Evolutionary conservation across 2,329 filamentous ascomycete species (phyloP), one percentile per base, ranked within the genome.

Genomic region (Fusarium chaquense): DNA sequence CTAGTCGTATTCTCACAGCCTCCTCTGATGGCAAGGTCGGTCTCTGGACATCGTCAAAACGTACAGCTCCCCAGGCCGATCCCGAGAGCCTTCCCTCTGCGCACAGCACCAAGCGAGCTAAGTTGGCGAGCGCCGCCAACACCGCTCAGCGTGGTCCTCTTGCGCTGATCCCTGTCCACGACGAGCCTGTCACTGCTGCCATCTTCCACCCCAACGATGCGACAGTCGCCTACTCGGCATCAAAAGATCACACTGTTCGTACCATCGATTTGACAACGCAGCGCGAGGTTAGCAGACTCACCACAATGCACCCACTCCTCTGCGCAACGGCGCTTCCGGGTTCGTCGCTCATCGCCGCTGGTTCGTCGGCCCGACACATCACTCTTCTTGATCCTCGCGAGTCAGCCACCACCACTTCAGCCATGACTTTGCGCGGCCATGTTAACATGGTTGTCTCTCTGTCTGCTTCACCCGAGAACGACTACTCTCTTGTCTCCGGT

Each of bases 361-460:
- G 94, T 62, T 97, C 93, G 3, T 91, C 91, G 18, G 93, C 93
- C 24, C 87, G 94, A 58, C 93, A 97, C 81, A 92, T 99, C 77
- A 95, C 93, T 1, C 86, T 99, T n/a, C 88, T 98, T 71, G 96
- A 99, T 79, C 95, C 95, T 5, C 89, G 96, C 55, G 91, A 89
- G 32, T 91, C 90, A 5, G 91, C 93, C 5, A 87, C 89, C 2
- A 87, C 90, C 2, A 92, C 95, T 26, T 89, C 91, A 13, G 93
- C 93, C 41, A 93, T 98, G 89, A 97, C 93, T n/a, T 87, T 98
- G 22, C 88, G 93, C 35, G 95, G 95, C 1, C 95, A 98, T 82
- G 89, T 89, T 63, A 97, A 97, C 82, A 87, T 87, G 82, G 84
- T 90, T 20, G 82, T 84, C 3, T 82, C 82, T 10, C 74, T 90